Evolutionary conservation across 75 land plant species (phyloP).

Genomic region (Azolla pinnata): DNA sequence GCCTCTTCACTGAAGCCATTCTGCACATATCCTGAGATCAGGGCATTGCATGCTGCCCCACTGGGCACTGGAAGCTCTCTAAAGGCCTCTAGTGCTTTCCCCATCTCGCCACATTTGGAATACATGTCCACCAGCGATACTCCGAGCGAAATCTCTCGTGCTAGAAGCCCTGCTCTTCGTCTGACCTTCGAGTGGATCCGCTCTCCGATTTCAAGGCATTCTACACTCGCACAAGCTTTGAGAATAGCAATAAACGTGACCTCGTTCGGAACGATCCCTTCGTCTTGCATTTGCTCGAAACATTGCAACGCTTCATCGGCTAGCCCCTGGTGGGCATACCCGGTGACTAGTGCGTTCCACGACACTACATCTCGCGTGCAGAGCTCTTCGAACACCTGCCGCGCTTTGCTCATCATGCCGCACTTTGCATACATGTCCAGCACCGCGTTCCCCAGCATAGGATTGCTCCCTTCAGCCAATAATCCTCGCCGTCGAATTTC

Average conservation of each 20-base stretch:
- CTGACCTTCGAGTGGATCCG: no score
- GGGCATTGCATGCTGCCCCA: constrained; percentile 18
- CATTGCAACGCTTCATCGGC: constrained; percentile 7
- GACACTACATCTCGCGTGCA: constrained; percentile 11
- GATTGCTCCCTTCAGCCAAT: background rate
- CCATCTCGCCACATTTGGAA: constrained; percentile 8
- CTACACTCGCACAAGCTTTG: constrained; percentile 19
- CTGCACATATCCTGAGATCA: constrained; percentile 8
- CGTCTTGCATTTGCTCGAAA: constrained; percentile 10
- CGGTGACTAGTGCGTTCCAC: constrained; percentile 22
- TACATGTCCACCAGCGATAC: constrained; percentile 18
- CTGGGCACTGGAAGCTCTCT: constrained; percentile 4
- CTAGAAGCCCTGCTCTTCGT: background rate
- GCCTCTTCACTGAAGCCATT: constrained; percentile 13
- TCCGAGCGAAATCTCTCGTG: constrained; percentile 5
- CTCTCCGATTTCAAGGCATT: constrained; percentile 6
- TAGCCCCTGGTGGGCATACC: constrained; percentile 20
- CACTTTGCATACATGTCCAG: constrained; percentile 22
- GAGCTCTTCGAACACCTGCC: constrained; percentile 13
- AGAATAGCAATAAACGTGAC: constrained; percentile 8
- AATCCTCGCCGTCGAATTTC: background rate
- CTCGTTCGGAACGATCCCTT: constrained; percentile 13
- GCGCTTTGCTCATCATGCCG: constrained; percentile 4
- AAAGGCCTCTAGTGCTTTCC: constrained; percentile 6
- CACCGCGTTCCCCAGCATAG: constrained; percentile 16